These are phyloP conservation scores for Senecio squalidus DNA, from an alignment of 140 eudicot genomes.

Conservation along the genomic window DNA sequence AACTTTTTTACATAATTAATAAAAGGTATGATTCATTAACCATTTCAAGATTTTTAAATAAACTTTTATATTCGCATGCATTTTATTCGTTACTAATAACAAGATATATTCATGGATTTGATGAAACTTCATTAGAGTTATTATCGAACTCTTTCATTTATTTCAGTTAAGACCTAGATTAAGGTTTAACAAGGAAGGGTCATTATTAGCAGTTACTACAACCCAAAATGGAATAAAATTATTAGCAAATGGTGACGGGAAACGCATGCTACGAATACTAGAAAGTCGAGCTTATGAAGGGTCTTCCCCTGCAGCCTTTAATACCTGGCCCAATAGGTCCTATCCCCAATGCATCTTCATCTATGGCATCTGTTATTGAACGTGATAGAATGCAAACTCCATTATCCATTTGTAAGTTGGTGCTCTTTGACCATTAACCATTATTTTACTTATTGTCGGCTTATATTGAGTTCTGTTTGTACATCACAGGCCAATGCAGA, in stretches of 20 bases:
- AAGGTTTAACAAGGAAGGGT: constrained; percentile 85
- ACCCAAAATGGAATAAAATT: constrained; percentile 75
- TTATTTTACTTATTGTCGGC: neutral
- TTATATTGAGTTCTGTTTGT: neutral
- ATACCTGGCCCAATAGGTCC: no score
- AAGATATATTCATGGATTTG: no score
- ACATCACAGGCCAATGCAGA: constrained; percentile 53
- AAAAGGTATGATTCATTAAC: no score
- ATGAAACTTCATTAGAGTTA: no score
- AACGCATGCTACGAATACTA: constrained; percentile 67
- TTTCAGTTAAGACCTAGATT: constrained; percentile 83
- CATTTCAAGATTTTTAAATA: no score
- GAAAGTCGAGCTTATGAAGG: constrained; percentile 74
- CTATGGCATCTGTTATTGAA: no score
- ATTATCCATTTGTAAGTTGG: no score
- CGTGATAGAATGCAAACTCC: no score
- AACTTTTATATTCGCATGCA: no score
- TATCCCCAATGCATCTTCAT: no score
- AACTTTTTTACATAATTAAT: no score
- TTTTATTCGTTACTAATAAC: neutral
- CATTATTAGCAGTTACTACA: constrained; percentile 79
- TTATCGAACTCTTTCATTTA: constrained; percentile 1
- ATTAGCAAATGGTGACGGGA: constrained; percentile 77
- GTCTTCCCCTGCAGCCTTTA: constrained; percentile 55
- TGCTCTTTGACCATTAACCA: constrained; percentile 1